phyloP scores from a whole-genome alignment of 1,284 basidiomycete species.

The Sanguinoderma infundibulare region DNA sequence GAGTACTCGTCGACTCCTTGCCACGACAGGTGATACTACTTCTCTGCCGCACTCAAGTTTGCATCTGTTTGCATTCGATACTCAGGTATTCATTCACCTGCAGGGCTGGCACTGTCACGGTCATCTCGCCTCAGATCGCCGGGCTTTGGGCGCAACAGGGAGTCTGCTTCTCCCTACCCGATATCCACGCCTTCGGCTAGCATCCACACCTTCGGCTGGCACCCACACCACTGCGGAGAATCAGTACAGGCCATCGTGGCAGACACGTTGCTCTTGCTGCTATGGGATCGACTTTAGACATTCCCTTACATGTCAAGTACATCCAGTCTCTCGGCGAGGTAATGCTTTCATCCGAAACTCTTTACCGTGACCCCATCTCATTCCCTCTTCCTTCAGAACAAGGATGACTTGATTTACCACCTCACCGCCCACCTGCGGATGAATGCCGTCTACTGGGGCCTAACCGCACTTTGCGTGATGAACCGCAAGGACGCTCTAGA shows the following conservation, averaged over 20 bases:
- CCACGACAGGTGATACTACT: too few species aligned
- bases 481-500: slow-evolving; percentile 78
- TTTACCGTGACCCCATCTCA: background rate
- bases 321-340: slow-evolving; percentile 38
- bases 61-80: too few species aligned
- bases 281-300: slow-evolving; percentile 20
- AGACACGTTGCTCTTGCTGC: background rate
- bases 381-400: slow-evolving; percentile 53
- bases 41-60: too few species aligned
- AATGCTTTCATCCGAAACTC: background rate
- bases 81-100: too few species aligned
- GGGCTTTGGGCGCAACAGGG: too few species aligned
- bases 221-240: background rate
- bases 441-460: slow-evolving; percentile 97
- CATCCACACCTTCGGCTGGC: background rate
- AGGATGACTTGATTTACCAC: slow-evolving; percentile 91
- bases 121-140: too few species aligned
- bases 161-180: background rate
- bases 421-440: slow-evolving; percentile 92
- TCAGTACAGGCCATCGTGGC: background rate
- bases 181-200: background rate
- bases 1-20: too few species aligned
- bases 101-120: too few species aligned
- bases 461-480: slow-evolving; percentile 88
- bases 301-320: slow-evolving; percentile 38